phyloP scores from a whole-genome alignment of 345 rosid species.

The Acer saccharum region DNA sequence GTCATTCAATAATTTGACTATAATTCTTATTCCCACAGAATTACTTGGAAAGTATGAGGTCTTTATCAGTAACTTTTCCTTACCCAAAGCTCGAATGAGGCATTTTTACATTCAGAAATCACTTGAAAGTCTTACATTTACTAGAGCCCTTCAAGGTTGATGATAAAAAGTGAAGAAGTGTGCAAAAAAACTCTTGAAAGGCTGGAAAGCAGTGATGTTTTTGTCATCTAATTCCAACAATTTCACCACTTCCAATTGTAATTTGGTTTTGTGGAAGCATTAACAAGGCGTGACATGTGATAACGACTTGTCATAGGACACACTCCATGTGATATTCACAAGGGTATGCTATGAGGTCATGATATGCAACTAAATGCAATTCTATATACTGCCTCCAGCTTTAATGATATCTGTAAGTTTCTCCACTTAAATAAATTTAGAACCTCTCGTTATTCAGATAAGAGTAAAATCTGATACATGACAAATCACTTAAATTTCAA shows the following conservation, averaged over 20 bases:
- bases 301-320: slow-evolving; percentile 1
- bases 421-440: background rate
- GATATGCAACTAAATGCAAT: background rate
- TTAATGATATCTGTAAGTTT: background rate
- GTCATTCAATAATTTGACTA: no score
- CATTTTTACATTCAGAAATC: no score
- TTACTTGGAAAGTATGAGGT: no score
- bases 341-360: slow-evolving; percentile 7
- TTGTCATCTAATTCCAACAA: background rate
- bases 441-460: background rate
- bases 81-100: no score
- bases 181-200: no score
- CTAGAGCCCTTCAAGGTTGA: no score
- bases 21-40: no score
- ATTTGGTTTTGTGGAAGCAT: background rate
- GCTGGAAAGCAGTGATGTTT: no score
- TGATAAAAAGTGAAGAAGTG: no score
- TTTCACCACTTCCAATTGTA: background rate
- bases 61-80: no score
- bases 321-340: slow-evolving; percentile 12
- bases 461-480: background rate
- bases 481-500: background rate
- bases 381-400: background rate
- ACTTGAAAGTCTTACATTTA: no score
- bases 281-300: background rate